Evolutionary conservation across 208 protist genomes (phyloP).

Genomic region (Lotmaria passim): DNA sequence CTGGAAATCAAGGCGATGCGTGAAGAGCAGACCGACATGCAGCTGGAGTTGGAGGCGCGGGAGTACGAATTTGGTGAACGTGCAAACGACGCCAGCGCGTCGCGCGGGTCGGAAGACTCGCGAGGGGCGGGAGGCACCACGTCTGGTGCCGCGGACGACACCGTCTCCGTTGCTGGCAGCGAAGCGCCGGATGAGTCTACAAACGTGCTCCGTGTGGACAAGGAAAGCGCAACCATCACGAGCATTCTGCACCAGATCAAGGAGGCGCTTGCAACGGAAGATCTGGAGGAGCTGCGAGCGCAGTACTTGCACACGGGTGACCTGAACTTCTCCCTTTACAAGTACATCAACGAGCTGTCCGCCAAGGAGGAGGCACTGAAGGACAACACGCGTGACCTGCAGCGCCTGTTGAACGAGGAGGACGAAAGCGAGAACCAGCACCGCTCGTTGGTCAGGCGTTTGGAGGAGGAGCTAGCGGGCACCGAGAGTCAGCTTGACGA

Average conservation of each 20-base stretch:
- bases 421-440: constrained; percentile 75
- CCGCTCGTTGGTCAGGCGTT: constrained; percentile 79
- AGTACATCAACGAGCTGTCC: constrained; percentile 96
- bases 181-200: constrained; percentile 40
- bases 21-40: constrained; percentile 82
- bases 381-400: constrained; percentile 88
- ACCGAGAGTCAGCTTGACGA: constrained; percentile 86
- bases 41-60: constrained; percentile 84
- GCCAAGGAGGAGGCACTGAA: constrained; percentile 87
- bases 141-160: constrained; percentile 23
- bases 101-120: constrained; percentile 20
- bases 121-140: constrained; percentile 8
- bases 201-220: constrained; percentile 50
- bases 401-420: constrained; percentile 84
- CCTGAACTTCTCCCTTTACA: constrained; percentile 96
- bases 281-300: constrained; percentile 85
- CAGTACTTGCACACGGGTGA: constrained; percentile 93
- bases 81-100: constrained; percentile 35
- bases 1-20: constrained; percentile 89
- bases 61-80: constrained; percentile 81
- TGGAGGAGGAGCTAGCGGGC: constrained; percentile 87
- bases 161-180: constrained; percentile 11
- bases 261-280: constrained; percentile 76
- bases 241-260: constrained; percentile 86
- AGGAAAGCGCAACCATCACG: constrained; percentile 60